Evolutionary conservation across 305 asterid genomes (phyloP), one percentile per base, ranked within the genome.

Genomic region (Solanum chacoense): DNA sequence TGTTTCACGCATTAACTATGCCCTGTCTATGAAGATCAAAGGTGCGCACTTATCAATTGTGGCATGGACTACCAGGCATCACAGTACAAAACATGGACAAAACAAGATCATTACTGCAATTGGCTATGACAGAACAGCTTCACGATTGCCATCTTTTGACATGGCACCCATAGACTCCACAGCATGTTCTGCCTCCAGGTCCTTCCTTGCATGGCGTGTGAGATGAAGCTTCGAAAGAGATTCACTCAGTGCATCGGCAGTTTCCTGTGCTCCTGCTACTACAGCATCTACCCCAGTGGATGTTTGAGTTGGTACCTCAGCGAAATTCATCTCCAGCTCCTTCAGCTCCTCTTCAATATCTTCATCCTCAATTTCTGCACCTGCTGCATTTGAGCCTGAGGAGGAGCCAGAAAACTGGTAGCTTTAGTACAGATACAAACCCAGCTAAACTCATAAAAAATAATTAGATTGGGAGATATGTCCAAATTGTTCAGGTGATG

Each of bases 321-420:
- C 75, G 34, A 94, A 88, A 85, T 94, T 96, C 87, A 89, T 88
- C 93, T 94, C 94, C 90, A 95, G 94, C 87, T 91, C 69, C 76
- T 88, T 90, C 42, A 95, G 92, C 92, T 96, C 98, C 87, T 91
- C 93, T 92, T 94, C 98, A 40, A 95, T 63, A 85, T 94, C 98
- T 89, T 94, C 96, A 81, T 94, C 99, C 71, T 91, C 92, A 72
- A 89, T 88, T 83, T 89, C 94, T 63, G 91, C 90, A 89, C 73
- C 81, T 78, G 91, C 90, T 32, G 92, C 81, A 80, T 88, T 87
- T 89, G 93, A 85, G 85, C 90, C 98, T 94, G 91, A 87, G 40
- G 69, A 90, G 90, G 81, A 35, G 65, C 83, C 75, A 86, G 20
- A 88, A n/a, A 29, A 80, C 37, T 40, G 20, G 72, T 31, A 45